phyloP scores from a whole-genome alignment of 176 grass and related monocot genomes.

The Raddia guianensis region DNA sequence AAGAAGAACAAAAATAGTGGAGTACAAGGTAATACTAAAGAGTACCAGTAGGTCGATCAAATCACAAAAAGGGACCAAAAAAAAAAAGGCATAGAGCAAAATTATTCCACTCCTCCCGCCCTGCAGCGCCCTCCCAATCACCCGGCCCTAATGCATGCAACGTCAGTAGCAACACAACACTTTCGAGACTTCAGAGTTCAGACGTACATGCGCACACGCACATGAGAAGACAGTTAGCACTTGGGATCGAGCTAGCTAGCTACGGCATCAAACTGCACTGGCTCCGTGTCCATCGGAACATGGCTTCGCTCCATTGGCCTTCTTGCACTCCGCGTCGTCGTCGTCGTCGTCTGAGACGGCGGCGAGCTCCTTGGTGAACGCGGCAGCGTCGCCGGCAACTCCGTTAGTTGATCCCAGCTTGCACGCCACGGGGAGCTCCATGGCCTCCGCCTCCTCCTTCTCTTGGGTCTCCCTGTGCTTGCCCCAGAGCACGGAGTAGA shows the following conservation, averaged over 20 bases:
- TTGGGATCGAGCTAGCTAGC: slow-evolving; percentile 21
- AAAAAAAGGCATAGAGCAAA: slow-evolving; percentile 46
- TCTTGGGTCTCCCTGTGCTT: slow-evolving; percentile 83
- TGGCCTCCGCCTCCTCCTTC: slow-evolving; percentile 24
- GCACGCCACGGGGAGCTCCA: slow-evolving; percentile 63
- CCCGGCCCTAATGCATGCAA: slow-evolving; percentile 33
- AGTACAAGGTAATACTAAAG: not conserved
- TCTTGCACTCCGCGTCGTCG: slow-evolving; percentile 50
- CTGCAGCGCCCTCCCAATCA: slow-evolving; percentile 39
- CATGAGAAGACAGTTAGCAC: slow-evolving; percentile 38
- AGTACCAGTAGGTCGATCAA: not conserved
- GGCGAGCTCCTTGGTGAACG: slow-evolving; percentile 42
- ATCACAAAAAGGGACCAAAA: slow-evolving; percentile 46
- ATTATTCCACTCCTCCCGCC: slow-evolving; percentile 53
- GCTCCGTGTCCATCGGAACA: slow-evolving; percentile 52
- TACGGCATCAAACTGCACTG: slow-evolving; percentile 36
- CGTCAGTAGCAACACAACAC: slow-evolving; percentile 42
- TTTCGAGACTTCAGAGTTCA: not conserved
- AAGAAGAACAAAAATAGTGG: slow-evolving; percentile 14
- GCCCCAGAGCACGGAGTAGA: slow-evolving; percentile 91
- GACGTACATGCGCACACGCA: not conserved
- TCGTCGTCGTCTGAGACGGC: not conserved
- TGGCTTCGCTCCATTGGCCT: slow-evolving; percentile 45
- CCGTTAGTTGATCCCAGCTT: slow-evolving; percentile 19
- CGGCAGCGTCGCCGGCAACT: slow-evolving; percentile 36